Evolutionary conservation across 2,329 filamentous ascomycete genomes (phyloP), one percentile per base, ranked within the genome.

Genomic region (Fusarium setosum): DNA sequence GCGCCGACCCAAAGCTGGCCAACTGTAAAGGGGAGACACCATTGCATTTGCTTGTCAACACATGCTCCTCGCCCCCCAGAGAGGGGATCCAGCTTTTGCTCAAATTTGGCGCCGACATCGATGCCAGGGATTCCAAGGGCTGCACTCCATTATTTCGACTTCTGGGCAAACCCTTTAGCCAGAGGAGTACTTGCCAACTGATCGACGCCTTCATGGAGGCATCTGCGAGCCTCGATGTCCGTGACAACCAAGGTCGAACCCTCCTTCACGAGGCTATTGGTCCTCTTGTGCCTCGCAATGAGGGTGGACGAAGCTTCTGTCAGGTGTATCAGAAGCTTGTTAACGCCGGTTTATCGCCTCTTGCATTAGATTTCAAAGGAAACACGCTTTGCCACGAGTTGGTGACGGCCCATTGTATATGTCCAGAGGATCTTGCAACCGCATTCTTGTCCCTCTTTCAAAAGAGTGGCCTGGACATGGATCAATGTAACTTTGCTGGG

Each of bases 1-100:
- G 73, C 1, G 68, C 66, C 7, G 65, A 74, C 45, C 68, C 73
- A 32, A 62, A 65, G 1, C 13, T 57, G 15, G 6, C 42, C 17
- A 64, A 63, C 26, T 11, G 20, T 11, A 18, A 53, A 18, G 59
- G 61, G 11, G 51, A 61, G 24, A 64, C 65, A n/a, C 63, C 59
- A 10, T 55, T 67, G 20, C 67, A 69, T 45, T 6, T 53, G 17
- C 42, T 65, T 26, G 42, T 45, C 7, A 9, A 17, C 4, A 47
- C 42, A 17, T 20, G 5, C n/a, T n/a, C n/a, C n/a, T n/a, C 6
- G 4, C 9, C 4, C 12, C 2, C 7, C 42, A 2, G 8, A 15
- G 52, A 49, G 9, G 24, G 17, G 6, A 20, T 49, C 7, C 15
- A 48, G 15, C 34, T 53, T 3, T 18, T 65, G 4, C 20, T 64